Evolutionary conservation across 495 filamentous ascomycete genomes (phyloP), one percentile per base, ranked within the genome.

Genomic region (Thermochaetoides thermophila): DNA sequence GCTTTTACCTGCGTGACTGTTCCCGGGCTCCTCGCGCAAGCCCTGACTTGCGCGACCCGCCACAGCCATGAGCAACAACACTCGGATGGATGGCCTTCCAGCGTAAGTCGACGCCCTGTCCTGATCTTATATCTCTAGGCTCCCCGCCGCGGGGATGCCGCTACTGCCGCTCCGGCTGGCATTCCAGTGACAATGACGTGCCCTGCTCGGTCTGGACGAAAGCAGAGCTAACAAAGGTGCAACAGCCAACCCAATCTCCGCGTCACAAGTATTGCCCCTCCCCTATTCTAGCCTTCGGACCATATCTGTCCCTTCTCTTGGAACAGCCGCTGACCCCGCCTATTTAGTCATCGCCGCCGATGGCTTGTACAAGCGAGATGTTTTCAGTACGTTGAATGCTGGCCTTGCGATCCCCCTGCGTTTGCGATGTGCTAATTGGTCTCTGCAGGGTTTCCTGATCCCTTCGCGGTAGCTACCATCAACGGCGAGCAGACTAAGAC

Each of bases 311-410:
- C 14, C 11, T 9, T 3, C 21, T 16, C 8, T 7, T 32, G 34
- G n/a, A n/a, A n/a, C n/a, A n/a, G n/a, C n/a, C n/a, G 25, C 39
- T 47, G 35, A 51, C 48, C 28, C 31, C 24, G 27, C 24, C 38
- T n/a, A n/a, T 34, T 16, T 43, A 92, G 89, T 99, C 59, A 93
- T 99, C 66, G 89, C 89, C 44, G 89, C 89, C 40, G 89, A 99
- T 67, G 85, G 91, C 29, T 69, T 99, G 41, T 94, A 95, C 69
- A 96, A 95, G 62, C 76, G 89, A 45, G 89, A 99, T 85, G 84
- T 99, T 40, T 94, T 99, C 61, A 72, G 89, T 96, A 72, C 34
- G 81, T 67, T 39, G 22, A 19, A 10, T 13, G 21, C 17, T 21
- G 21, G 12, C 6, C n/a, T 26, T 0, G 17, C 29, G 24, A 13